Percentiles rank a stretch among this genome's conserved stretches.
phyloP scores from a whole-genome alignment of 2,329 filamentous ascomycete genomes.

The Fusarium setosum region DNA sequence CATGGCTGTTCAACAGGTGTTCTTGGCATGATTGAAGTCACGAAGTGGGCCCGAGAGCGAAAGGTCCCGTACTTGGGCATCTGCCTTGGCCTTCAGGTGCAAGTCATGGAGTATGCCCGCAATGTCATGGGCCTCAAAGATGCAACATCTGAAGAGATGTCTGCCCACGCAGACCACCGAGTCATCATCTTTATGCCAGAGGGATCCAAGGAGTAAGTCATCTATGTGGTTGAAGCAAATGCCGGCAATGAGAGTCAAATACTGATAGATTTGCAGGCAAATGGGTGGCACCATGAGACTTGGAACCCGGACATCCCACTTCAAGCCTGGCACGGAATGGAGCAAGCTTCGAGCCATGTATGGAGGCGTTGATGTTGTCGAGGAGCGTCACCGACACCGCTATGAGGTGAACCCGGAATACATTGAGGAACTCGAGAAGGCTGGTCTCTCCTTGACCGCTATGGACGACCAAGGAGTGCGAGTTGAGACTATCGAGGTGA shows the following conservation, averaged over 20 bases:
- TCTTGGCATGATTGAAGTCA: constrained; percentile 83
- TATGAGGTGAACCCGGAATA: constrained; percentile 90
- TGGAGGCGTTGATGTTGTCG: constrained; percentile 63
- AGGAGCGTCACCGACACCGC: constrained; percentile 86
- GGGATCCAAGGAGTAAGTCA: constrained; percentile 49
- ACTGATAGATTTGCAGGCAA: constrained; percentile 1
- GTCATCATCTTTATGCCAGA: constrained; percentile 95
- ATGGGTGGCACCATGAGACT: constrained; percentile 89
- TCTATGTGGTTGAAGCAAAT: no score
- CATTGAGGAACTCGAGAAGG: constrained; percentile 73
- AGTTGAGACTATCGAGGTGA: constrained; percentile 5
- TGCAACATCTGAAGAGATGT: constrained; percentile 67
- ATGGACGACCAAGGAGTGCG: background rate
- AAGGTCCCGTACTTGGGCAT: constrained; percentile 87
- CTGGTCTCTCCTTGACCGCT: constrained; percentile 72
- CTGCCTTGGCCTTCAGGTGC: constrained; percentile 92
- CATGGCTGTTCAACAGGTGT: no score
- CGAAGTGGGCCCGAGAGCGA: constrained; percentile 85
- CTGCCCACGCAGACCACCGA: constrained; percentile 67
- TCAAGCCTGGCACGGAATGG: constrained; percentile 82
- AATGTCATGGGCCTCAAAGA: constrained; percentile 73
- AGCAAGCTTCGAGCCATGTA: constrained; percentile 81
- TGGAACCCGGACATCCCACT: constrained; percentile 78
- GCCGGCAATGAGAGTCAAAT: no score
- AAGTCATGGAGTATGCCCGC: constrained; percentile 88